Evolutionary conservation across 176 grass and related monocot genomes (phyloP), one percentile per base, ranked within the genome.

Genomic region (Paspalum notatum): DNA sequence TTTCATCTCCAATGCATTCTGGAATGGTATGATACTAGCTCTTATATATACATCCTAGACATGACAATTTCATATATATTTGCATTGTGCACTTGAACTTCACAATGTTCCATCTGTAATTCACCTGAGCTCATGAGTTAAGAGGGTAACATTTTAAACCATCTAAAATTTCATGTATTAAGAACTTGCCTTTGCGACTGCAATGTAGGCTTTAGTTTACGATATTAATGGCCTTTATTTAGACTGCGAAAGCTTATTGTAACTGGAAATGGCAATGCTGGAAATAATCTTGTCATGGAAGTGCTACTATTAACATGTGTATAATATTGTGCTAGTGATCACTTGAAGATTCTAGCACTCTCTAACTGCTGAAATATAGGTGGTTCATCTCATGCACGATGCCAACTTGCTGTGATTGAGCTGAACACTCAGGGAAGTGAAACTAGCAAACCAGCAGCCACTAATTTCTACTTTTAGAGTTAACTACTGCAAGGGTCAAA

Each of bases 1-100:
- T 98, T 95, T 80, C 96, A 98, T 89, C 86, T 98, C 55, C 96
- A 98, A 69, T 98, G 96, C 84, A 95, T 98, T 91, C 96, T 98
- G 72, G 96, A 98, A 87, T 98, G 96, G 96, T 98, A 93, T 60
- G 69, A 2, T 72, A n/a, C 37, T 78, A n/a, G 55, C 50, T 71
- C 26, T 66, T 41, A 11, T 66, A 20, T 43, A 61, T 67, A 12
- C 32, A 59, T 59, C 18, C 5, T 11, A 68, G 32, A 15, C 42
- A 9, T 51, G 58, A 21, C 12, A 3, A 8, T 22, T 37, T 62
- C 64, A 22, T 74, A 18, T 74, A 18, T 76, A 63, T 65, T 83
- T 80, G 37, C 42, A 16, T 56, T 61, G 6, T 74, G 2, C 1
- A 25, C 44, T 15, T 56, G 4, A 1, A 45, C 9, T 56, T 6